Percentiles rank a stretch among this genome's conserved stretches.
phyloP scores from a whole-genome alignment of 371 early-diverging fungal genomes.

The Zopfochytrium polystomum region DNA sequence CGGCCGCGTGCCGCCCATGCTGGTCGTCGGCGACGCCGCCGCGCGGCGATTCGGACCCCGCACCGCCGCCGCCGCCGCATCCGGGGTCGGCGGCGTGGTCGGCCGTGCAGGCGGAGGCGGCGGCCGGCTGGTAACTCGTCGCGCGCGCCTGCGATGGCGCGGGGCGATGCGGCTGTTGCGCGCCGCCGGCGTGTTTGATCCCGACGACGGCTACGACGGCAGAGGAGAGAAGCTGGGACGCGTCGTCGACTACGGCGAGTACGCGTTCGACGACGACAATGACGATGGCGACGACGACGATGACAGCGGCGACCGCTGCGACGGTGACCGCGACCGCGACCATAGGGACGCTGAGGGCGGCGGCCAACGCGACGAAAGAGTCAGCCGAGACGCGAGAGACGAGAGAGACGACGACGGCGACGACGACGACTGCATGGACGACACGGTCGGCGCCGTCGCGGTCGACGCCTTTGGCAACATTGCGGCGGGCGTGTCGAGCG shows the following conservation, averaged over 20 bases:
- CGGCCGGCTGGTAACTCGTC: no score
- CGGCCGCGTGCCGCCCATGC: conserved; percentile 74
- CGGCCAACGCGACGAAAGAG: conserved; percentile 1
- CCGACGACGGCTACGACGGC: neutral
- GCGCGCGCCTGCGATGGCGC: conserved; percentile 2
- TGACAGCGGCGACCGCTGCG: no score
- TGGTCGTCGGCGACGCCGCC: conserved; percentile 54
- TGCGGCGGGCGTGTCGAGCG: conserved; percentile 79
- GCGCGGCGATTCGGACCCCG: neutral
- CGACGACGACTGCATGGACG: conserved; percentile 26
- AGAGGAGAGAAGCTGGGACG: neutral
- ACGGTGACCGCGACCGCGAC: no score
- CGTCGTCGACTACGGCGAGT: neutral
- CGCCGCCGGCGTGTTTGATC: neutral
- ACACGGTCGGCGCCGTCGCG: conserved; percentile 86
- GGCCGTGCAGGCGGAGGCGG: neutral
- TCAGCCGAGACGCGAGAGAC: neutral
- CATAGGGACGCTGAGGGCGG: no score
- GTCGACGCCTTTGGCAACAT: conserved; percentile 65
- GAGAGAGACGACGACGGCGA: neutral
- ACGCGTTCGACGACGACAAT: neutral
- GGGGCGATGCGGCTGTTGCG: no score
- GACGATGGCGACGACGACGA: no score
- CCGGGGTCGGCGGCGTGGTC: neutral
- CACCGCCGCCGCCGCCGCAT: neutral